These are phyloP conservation scores for Inonotus hispidus DNA, from an alignment of 1,284 basidiomycete species.

Conservation along the genomic window DNA sequence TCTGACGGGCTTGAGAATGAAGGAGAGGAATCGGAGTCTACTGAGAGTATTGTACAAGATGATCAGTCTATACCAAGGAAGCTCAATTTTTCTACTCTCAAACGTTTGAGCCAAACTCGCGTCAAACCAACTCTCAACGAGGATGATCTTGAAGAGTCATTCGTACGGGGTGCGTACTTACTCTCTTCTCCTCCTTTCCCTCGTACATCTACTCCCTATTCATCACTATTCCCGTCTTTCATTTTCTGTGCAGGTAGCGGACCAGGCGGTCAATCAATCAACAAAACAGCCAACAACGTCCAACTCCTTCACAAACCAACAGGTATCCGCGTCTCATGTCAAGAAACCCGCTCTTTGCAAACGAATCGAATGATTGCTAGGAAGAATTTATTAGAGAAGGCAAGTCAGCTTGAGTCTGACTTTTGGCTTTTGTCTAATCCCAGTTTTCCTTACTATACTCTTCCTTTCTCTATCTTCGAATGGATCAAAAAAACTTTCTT, in stretches of 20 bases:
- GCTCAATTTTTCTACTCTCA: conserved; percentile 56
- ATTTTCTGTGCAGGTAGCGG: conserved; percentile 54
- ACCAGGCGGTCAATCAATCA: conserved; percentile 80
- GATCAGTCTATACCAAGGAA: background rate
- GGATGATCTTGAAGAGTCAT: conserved; percentile 68
- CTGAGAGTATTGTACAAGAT: no score
- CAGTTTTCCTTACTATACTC: no score
- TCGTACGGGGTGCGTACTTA: conserved; percentile 60
- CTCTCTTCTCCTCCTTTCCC: conserved; percentile 7
- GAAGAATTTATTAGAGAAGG: conserved; percentile 63
- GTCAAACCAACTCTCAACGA: conserved; percentile 61
- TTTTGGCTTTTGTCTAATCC: no score
- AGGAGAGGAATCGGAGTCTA: no score
- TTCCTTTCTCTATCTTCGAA: no score
- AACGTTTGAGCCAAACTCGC: conserved; percentile 58
- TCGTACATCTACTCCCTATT: background rate
- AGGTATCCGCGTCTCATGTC: conserved; percentile 70
- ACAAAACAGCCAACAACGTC: conserved; percentile 81
- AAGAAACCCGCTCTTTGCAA: conserved; percentile 70
- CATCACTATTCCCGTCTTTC: conserved; percentile 15
- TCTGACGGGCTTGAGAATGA: no score
- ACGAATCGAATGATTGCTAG: conserved; percentile 70
- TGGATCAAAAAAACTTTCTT: no score
- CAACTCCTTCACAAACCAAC: conserved; percentile 76
- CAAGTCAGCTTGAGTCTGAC: conserved; percentile 31